Conservation (phyloP, 2,329 filamentous ascomycete species). For the Drechmeria coniospora region DNA sequence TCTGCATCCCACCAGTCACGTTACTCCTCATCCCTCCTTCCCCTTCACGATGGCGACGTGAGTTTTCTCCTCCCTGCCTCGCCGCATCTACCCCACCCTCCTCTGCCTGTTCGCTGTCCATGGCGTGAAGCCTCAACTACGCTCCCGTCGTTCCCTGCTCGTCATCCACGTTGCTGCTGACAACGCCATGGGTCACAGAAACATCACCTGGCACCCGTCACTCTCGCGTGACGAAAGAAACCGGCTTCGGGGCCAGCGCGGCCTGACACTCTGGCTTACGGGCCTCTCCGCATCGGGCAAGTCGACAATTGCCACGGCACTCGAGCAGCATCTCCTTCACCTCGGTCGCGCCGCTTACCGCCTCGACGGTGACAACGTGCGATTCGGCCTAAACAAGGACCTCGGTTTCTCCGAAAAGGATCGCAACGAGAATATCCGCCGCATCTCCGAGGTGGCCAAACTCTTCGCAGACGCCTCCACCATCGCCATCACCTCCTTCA, state of each 20-base stretch:
- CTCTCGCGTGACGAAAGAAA: conserved; percentile 67
- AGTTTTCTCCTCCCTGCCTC: conserved; percentile 1
- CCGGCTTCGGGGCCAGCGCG: conserved; percentile 62
- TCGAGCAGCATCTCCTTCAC: conserved; percentile 92
- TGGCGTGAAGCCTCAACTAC: background rate
- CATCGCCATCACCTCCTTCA: conserved; percentile 88
- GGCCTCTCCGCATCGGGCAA: conserved; percentile 93
- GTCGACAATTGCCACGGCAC: conserved; percentile 88
- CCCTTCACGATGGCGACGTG: conserved; percentile 8
- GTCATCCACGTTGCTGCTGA: background rate
- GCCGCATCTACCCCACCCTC: background rate
- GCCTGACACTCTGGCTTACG: conserved; percentile 95
- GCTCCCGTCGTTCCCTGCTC: background rate
- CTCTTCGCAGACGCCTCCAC: conserved; percentile 85
- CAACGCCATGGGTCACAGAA: no score
- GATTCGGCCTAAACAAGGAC: conserved; percentile 96
- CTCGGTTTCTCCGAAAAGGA: conserved; percentile 86
- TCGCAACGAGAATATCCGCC: conserved; percentile 93
- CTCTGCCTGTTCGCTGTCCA: background rate
- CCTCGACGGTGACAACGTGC: conserved; percentile 95
- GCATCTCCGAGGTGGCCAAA: conserved; percentile 92
- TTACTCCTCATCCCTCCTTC: no score
- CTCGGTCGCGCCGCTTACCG: conserved; percentile 73
- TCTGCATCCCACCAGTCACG: background rate
- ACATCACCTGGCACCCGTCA: conserved; percentile 81